phyloP scores from a whole-genome alignment of 2,329 filamentous ascomycete species.

The Diaporthe ampelina region DNA sequence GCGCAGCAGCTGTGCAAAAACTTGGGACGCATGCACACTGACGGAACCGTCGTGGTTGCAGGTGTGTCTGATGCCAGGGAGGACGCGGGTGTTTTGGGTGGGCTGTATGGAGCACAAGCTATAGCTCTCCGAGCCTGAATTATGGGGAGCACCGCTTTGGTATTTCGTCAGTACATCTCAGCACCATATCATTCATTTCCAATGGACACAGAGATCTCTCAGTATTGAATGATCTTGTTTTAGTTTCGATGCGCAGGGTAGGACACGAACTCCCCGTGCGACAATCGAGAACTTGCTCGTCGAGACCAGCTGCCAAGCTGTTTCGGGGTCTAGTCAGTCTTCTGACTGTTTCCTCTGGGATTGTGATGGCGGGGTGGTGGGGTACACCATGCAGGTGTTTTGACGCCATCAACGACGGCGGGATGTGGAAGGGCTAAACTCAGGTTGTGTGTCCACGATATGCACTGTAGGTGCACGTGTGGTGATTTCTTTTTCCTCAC shows the following conservation, averaged over 20 bases:
- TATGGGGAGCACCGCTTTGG: slow-evolving; percentile 5
- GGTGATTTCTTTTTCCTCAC: background rate
- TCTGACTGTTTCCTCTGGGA: slow-evolving; percentile 21
- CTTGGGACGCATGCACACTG: slow-evolving; percentile 23
- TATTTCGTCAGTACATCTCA: background rate
- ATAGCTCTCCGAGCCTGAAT: slow-evolving; percentile 9
- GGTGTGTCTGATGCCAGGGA: slow-evolving; percentile 30
- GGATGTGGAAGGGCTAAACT: slow-evolving; percentile 17
- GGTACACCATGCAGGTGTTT: slow-evolving; percentile 32
- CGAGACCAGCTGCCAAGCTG: slow-evolving; percentile 19
- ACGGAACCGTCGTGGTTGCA: slow-evolving; percentile 33
- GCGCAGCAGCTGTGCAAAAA: background rate
- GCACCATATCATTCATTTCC: too few species aligned
- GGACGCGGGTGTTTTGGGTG: slow-evolving; percentile 7
- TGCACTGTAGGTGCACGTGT: slow-evolving; percentile 25
- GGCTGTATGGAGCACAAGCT: background rate
- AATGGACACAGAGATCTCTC: background rate
- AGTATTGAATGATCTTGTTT: background rate
- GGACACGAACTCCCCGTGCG: background rate
- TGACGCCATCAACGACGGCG: slow-evolving; percentile 33
- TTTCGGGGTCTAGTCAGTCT: slow-evolving; percentile 18
- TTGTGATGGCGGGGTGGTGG: slow-evolving; percentile 37
- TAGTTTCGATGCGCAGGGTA: background rate
- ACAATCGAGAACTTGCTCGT: slow-evolving; percentile 4
- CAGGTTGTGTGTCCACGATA: background rate